These are phyloP conservation scores for Phytopythium delawarense DNA, from an alignment of 352 stramenopile species.

Conservation along the genomic window DNA sequence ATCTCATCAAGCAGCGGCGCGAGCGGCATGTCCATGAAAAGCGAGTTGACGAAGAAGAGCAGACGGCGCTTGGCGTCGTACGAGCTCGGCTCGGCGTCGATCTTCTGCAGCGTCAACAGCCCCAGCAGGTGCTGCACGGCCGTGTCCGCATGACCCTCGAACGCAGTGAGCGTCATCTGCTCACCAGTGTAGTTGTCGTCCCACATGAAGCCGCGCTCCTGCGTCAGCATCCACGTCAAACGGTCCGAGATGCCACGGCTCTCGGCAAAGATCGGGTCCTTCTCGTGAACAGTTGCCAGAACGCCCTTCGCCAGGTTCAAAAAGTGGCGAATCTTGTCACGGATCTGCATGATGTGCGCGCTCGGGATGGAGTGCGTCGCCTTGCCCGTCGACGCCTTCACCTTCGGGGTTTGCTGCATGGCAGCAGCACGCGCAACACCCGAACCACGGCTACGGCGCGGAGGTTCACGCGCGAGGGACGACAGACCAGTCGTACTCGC, in stretches of 20 bases:
- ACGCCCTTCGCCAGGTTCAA: conserved; percentile 91
- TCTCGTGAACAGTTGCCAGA: conserved; percentile 70
- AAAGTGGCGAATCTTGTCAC: conserved; percentile 94
- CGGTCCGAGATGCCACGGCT: conserved; percentile 91
- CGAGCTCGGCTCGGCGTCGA: conserved; percentile 96
- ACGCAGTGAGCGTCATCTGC: conserved; percentile 87
- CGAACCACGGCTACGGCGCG: conserved; percentile 73
- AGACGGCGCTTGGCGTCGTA: conserved; percentile 95
- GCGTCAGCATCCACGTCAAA: conserved; percentile 95
- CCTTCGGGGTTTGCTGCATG: conserved; percentile 74
- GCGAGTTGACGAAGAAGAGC: conserved; percentile 98
- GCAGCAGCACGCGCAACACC: conserved; percentile 78
- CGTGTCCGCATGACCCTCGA: conserved; percentile 75
- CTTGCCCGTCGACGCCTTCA: conserved; percentile 49
- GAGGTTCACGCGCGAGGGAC: conserved; percentile 66
- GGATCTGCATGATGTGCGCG: conserved; percentile 87
- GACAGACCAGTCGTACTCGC: conserved; percentile 84
- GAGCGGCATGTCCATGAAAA: conserved; percentile 99
- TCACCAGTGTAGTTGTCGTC: conserved; percentile 97
- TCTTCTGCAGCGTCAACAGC: conserved; percentile 94
- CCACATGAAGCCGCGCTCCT: conserved; percentile 98
- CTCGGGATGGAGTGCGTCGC: conserved; percentile 68
- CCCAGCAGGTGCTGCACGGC: conserved; percentile 91
- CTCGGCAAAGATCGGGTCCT: conserved; percentile 77
- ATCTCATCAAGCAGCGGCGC: conserved; percentile 96